These are phyloP conservation scores for Tetrahymena elliotti DNA, from an alignment of 73 alveolate genomes.

Conservation along the genomic window DNA sequence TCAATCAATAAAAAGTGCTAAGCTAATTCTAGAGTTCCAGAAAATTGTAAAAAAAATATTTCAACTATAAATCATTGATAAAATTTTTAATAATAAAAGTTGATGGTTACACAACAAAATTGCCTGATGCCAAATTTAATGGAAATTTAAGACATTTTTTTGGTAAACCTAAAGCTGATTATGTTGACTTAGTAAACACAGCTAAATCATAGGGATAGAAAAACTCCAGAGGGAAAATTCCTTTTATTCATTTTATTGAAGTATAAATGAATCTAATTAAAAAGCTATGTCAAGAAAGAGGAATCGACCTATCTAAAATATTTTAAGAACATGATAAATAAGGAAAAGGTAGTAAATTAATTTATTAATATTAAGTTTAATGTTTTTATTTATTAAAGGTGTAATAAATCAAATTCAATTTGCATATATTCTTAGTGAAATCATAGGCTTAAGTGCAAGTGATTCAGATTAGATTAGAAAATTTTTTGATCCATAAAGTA, in stretches of 20 bases:
- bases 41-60: background rate
- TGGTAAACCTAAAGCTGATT: constrained; percentile 20
- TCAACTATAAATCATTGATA: no score
- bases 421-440: background rate
- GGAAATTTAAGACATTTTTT: constrained; percentile 29
- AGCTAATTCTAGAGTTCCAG: constrained; percentile 7
- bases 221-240: background rate
- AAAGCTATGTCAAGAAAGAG: background rate
- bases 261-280: background rate
- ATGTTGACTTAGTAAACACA: background rate
- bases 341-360: background rate
- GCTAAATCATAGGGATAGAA: background rate
- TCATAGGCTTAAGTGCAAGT: background rate
- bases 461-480: background rate
- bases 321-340: background rate
- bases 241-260: background rate
- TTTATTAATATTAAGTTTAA: background rate
- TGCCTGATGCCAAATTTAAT: constrained; percentile 14
- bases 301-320: background rate
- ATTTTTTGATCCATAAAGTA: background rate
- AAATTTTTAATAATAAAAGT: background rate
- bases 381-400: background rate
- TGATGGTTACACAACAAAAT: constrained; percentile 12
- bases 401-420: background rate
- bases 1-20: constrained; percentile 15